Evolutionary conservation across 2,329 filamentous ascomycete species (phyloP).

Genomic region (Gnomoniopsis sp.): DNA sequence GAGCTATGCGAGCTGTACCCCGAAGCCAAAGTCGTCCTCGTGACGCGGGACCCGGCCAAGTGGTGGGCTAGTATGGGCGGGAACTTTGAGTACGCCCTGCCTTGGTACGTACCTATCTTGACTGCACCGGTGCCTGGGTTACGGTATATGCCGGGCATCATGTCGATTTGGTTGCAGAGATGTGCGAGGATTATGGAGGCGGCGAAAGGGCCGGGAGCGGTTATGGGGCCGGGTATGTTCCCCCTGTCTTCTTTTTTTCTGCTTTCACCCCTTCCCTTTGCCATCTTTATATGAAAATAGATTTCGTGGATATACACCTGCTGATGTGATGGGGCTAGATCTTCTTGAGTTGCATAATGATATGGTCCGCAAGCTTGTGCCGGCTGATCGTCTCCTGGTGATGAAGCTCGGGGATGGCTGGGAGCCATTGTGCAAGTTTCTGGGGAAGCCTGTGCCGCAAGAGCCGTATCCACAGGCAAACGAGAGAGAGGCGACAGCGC

Average conservation of each 20-base stretch:
- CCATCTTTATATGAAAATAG: no score
- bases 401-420: conserved; percentile 7
- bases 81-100: neutral
- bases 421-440: conserved; percentile 2
- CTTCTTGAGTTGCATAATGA: conserved; percentile 6
- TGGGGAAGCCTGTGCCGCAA: neutral
- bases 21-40: conserved; percentile 38
- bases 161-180: neutral
- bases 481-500: neutral
- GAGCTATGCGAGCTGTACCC: conserved; percentile 41
- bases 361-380: conserved; percentile 2
- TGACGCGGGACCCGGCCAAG: conserved; percentile 26
- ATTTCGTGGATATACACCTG: no score
- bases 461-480: conserved; percentile 3
- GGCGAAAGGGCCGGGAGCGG: neutral
- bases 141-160: neutral
- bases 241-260: no score
- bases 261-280: no score
- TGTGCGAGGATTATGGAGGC: neutral
- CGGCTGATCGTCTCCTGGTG: conserved; percentile 1
- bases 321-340: no score
- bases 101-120: neutral
- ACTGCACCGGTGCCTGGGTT: conserved; percentile 7
- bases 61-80: conserved; percentile 27
- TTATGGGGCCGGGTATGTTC: conserved; percentile 1